Conservation (phyloP, 352 stramenopile genomes). For the Globisporangium cylindrosporum region DNA sequence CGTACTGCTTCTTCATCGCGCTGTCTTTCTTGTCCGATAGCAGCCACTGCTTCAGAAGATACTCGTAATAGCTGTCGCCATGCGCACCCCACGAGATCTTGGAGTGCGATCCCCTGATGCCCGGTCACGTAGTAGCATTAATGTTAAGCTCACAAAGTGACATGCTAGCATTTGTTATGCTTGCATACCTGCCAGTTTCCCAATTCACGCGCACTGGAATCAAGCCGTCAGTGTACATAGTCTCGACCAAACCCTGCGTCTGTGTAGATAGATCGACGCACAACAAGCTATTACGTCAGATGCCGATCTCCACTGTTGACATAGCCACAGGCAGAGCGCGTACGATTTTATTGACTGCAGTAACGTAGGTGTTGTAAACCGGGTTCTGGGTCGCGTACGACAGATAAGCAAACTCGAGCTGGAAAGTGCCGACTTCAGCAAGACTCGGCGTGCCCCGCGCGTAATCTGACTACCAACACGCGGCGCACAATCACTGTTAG, state of each 20-base stretch:
- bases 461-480: background rate
- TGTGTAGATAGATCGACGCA: conserved; percentile 9
- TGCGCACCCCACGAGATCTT: conserved; percentile 52
- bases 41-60: conserved; percentile 77
- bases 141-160: background rate
- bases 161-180: background rate
- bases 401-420: conserved; percentile 68
- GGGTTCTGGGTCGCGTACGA: conserved; percentile 31
- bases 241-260: conserved; percentile 28
- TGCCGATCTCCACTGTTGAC: too few species aligned
- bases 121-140: background rate
- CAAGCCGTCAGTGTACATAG: conserved; percentile 35
- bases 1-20: conserved; percentile 46
- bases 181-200: conserved; percentile 14
- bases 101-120: conserved; percentile 10
- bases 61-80: conserved; percentile 77
- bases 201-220: conserved; percentile 44
- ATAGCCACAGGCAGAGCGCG: background rate
- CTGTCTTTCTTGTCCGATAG: conserved; percentile 49
- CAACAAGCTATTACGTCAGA: background rate
- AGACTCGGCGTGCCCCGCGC: conserved; percentile 24
- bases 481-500: background rate
- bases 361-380: conserved; percentile 33
- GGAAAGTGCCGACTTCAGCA: conserved; percentile 51
- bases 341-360: conserved; percentile 37